Evolutionary conservation across 345 rosid species (phyloP).

Genomic region (Turritis glabra): DNA sequence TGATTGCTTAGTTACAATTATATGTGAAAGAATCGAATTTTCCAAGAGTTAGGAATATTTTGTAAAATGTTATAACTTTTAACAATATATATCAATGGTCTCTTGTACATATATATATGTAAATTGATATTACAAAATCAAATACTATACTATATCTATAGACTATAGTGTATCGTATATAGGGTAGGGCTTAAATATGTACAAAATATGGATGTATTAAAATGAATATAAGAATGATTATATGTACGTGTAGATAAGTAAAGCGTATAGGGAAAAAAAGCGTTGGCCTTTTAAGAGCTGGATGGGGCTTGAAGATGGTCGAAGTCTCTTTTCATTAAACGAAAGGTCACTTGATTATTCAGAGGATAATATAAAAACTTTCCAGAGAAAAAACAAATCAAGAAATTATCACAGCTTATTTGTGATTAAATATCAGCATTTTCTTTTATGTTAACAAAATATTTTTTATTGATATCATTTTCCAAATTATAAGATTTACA

Average conservation of each 20-base stretch:
- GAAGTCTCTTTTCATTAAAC: slow-evolving; percentile 16
- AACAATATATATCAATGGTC: not conserved
- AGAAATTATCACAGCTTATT: not conserved
- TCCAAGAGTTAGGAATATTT: not conserved
- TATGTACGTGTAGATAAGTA: slow-evolving; percentile 17
- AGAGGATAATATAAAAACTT: not conserved
- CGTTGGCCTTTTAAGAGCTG: slow-evolving; percentile 36
- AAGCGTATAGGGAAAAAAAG: slow-evolving; percentile 18
- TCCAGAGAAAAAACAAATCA: not conserved
- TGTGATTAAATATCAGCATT: not conserved
- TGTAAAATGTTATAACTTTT: not conserved
- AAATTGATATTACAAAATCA: too few relatives aligned
- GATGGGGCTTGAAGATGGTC: slow-evolving; percentile 22
- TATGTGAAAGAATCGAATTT: not conserved
- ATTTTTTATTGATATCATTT: not conserved
- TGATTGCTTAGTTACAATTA: not conserved
- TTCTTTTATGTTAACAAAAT: not conserved
- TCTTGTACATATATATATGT: not conserved
- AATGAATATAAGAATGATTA: not conserved
- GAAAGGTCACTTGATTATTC: slow-evolving; percentile 35
- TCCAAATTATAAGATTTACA: not conserved
- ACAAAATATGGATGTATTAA: not conserved
- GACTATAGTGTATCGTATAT: too few relatives aligned
- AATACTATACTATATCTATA: too few relatives aligned
- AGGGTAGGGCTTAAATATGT: not conserved